Conservation (phyloP, 768 basidiomycete species). For the Paxillus involutus region DNA sequence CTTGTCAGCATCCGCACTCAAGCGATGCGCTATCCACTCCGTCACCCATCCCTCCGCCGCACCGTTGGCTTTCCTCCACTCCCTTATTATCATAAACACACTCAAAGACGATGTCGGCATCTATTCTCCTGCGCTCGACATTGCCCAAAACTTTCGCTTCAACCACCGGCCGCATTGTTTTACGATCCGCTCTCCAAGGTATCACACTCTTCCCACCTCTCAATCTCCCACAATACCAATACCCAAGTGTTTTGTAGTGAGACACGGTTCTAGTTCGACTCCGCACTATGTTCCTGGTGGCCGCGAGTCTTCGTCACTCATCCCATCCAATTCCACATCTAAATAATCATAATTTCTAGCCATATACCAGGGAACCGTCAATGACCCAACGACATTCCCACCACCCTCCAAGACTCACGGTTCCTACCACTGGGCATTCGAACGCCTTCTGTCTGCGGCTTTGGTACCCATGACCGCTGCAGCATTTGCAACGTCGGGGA, state of each 20-base stretch:
- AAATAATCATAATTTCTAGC: conserved; percentile 42
- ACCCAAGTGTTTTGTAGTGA: conserved; percentile 27
- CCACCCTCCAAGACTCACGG: conserved; percentile 78
- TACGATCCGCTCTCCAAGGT: conserved; percentile 45
- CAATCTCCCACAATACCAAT: background rate
- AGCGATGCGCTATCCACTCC: background rate
- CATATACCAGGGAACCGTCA: conserved; percentile 87
- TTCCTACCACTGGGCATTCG: conserved; percentile 92
- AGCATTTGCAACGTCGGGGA: conserved; percentile 77
- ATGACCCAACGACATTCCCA: conserved; percentile 93
- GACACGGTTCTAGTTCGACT: conserved; percentile 37
- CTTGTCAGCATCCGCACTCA: background rate
- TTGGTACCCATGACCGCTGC: conserved; percentile 88
- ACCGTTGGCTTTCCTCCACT: background rate
- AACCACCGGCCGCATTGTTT: conserved; percentile 37
- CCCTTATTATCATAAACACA: background rate
- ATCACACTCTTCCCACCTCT: background rate
- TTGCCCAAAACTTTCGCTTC: conserved; percentile 43
- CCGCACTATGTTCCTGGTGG: conserved; percentile 64
- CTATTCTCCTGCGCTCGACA: conserved; percentile 48
- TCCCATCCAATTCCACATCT: background rate
- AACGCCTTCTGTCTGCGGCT: conserved; percentile 84
- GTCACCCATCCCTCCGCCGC: background rate
- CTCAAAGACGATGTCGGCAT: conserved; percentile 45
- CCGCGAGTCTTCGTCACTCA: conserved; percentile 44